These are phyloP conservation scores for Penicillium samsonianum DNA, from an alignment of 495 filamentous ascomycete species.

Conservation along the genomic window DNA sequence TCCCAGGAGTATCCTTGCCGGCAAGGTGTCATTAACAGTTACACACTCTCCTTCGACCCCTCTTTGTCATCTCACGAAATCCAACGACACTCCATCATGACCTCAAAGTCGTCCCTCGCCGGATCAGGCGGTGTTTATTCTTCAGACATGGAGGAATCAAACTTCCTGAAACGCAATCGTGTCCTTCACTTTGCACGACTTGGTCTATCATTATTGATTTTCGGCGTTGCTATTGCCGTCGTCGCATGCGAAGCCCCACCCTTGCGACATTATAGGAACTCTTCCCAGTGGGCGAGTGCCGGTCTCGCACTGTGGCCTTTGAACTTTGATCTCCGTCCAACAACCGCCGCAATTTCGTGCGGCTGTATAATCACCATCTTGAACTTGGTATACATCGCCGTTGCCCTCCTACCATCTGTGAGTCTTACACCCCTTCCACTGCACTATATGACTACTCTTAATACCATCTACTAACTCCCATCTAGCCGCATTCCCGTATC, in stretches of 20 bases:
- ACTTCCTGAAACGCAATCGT: slow-evolving; percentile 40
- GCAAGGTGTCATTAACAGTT: slow-evolving; percentile 19
- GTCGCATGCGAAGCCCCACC: slow-evolving; percentile 46
- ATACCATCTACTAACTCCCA: slow-evolving; percentile 3
- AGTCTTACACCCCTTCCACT: slow-evolving; percentile 15
- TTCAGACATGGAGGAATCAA: slow-evolving; percentile 40
- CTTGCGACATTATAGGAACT: slow-evolving; percentile 42
- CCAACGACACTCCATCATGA: slow-evolving; percentile 25
- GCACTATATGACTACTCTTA: neutral
- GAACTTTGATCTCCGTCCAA: slow-evolving; percentile 50
- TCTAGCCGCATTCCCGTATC: slow-evolving; percentile 42
- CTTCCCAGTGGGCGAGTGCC: slow-evolving; percentile 35
- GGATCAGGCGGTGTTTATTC: slow-evolving; percentile 36
- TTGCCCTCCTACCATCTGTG: slow-evolving; percentile 48
- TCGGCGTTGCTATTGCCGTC: slow-evolving; percentile 37
- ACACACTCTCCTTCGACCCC: slow-evolving; percentile 8
- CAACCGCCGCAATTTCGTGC: slow-evolving; percentile 45
- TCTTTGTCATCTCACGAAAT: slow-evolving; percentile 1
- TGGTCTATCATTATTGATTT: slow-evolving; percentile 37
- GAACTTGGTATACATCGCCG: slow-evolving; percentile 43
- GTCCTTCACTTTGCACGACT: slow-evolving; percentile 42
- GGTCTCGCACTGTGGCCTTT: slow-evolving; percentile 53
- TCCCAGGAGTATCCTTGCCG: slow-evolving; percentile 21
- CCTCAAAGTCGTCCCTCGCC: slow-evolving; percentile 27
- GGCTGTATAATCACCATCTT: slow-evolving; percentile 44